These are phyloP conservation scores for Nicotiana rustica DNA, from an alignment of 305 asterid genomes.

Conservation along the genomic window DNA sequence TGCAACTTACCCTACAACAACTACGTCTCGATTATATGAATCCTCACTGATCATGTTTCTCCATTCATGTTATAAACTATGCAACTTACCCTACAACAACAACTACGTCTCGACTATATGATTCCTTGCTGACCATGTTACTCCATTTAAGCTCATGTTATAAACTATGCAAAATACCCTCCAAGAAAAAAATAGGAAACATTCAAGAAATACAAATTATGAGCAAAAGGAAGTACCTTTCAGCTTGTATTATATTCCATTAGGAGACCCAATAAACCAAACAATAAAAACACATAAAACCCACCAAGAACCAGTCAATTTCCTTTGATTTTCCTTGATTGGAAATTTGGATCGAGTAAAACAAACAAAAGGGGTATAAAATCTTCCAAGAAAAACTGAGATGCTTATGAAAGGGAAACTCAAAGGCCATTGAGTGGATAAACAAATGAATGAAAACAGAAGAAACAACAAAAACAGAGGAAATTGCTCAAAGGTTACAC, in stretches of 20 bases:
- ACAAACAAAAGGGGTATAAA: conserved; percentile 30
- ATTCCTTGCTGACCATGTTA: no score
- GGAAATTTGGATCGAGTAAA: conserved; percentile 1
- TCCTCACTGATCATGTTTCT: no score
- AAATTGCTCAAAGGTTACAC: conserved; percentile 36
- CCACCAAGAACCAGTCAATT: background rate
- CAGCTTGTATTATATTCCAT: background rate
- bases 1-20: no score
- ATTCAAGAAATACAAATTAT: background rate
- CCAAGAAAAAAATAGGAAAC: conserved; percentile 24
- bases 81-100: no score
- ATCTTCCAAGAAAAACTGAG: conserved; percentile 37
- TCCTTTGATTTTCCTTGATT: background rate
- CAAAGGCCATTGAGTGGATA: conserved; percentile 42
- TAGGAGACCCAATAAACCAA: background rate
- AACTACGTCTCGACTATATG: no score
- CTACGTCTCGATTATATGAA: no score
- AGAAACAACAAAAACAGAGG: conserved; percentile 33
- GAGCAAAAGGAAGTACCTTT: conserved; percentile 7
- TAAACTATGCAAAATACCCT: conserved; percentile 7
- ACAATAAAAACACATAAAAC: background rate
- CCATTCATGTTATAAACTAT: no score
- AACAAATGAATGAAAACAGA: conserved; percentile 25
- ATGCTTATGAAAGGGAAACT: conserved; percentile 38
- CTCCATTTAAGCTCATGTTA: no score